Evolutionary conservation across 306 rosid species (phyloP), one percentile per base, ranked within the genome.

Genomic region (Pyrus pyrifolia): DNA sequence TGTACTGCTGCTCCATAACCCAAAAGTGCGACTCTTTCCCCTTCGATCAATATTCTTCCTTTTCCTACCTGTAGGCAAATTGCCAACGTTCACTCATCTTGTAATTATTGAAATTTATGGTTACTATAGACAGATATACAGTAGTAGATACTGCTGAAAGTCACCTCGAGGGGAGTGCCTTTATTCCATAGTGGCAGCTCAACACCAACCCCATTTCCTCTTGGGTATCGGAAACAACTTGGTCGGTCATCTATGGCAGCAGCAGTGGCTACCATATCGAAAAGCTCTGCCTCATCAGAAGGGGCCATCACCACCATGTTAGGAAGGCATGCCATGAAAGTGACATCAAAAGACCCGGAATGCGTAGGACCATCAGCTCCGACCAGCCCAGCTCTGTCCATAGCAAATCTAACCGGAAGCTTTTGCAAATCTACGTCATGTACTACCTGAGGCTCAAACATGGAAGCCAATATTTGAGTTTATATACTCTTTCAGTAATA

Each of bases 261-360:
- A 60, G 99, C 89, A 6, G 99, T 96, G 76, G 99, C 99, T 81
- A 96, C 97, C 98, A 96, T 91, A 86, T 96, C 88, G 80, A 90
- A 85, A 77, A 96, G 98, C 83, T 96, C 99, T 4, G 90, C 93
- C 86, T 96, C 96, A 57, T 92, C 99, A 2, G 98, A 87, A 80
- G 99, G 98, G 80, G 99, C 98, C 97, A 92, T 92, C 77, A 96
- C 97, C 84, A 96, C 97, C 99, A 96, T 92, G 89, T 92, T 96
- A 66, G 99, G 98, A 30, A 96, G 96, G 85, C 98, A 96, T 73
- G 98, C 99, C 99, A 96, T 96, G 67, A 86, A 92, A 17, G 99
- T 88, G 67, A 96, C 98, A 71, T 96, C 99, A 72, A 96, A 96
- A 64, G 98, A 78, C 75, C 98, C 98, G 15, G 79, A 78, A 72